Base-by-base conservation (phyloP, 2,329 filamentous ascomycete species). In the Exophiala sideris region DNA sequence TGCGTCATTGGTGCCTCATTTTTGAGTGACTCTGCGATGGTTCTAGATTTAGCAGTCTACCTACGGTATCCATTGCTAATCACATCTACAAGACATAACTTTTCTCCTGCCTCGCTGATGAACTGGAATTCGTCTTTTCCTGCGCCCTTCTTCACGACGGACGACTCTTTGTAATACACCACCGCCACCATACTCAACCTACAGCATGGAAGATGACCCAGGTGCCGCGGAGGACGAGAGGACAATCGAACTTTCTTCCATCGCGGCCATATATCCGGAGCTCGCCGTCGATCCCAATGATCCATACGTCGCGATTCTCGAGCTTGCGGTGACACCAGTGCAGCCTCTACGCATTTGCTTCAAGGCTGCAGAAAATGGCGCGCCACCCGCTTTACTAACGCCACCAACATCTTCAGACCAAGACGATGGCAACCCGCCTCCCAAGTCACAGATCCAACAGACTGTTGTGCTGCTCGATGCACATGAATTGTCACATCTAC, bases 191-290 rank as follows among this genome's bases (percentile, higher is more conserved):
- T 48, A 36, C 50, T 36, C 49, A 35, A 38, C 12, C 14, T 20
- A 36, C 24, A 60, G 39, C 11, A 73, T 75, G 72, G 66, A 69
- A 45, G 72, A 73, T 60, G 62, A 66, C 48, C 63, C 64, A 12
- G 51, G 54, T 16, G 53, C 63, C 18, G 50, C 53, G 9, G 76
- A 79, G 10, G 82, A 85, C 64, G 82, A 85, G 61, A 77, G 83
- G 57, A 73, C 75, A 29, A 76, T 83, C 61, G 83, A 86, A 68
- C 71, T 86, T 44, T 76, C 74, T 8, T 77, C 82, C 20, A 76
- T 86, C 53, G 73, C 76, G 41, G 81, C 83, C 46, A 86, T 86
- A 52, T 86, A 76, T 56, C 83, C 83, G 1, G 83, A 86, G 68
- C 75, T 85, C 14, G 68, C 71, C 32, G 67, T 79, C 54, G 74